These are phyloP conservation scores for Pythium chondricola DNA, from an alignment of 352 stramenopile genomes.

Conservation along the genomic window DNA sequence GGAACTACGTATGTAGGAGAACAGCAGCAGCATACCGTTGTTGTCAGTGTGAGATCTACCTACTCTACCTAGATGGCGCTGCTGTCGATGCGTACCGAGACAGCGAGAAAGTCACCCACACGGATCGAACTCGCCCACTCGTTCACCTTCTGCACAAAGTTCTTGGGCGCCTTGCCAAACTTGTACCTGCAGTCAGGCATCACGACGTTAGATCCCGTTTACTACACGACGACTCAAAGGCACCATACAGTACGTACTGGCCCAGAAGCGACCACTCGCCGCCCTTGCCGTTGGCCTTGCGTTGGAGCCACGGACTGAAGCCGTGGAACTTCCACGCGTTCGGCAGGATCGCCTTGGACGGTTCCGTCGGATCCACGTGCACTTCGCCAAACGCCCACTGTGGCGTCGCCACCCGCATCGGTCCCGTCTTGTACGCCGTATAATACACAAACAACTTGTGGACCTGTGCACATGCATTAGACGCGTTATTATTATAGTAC, in stretches of 20 bases:
- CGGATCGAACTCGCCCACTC: slow-evolving; percentile 48
- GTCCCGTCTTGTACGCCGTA: slow-evolving; percentile 71
- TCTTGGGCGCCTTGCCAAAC: slow-evolving; percentile 29
- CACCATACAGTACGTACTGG: slow-evolving; percentile 16
- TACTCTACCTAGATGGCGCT: no score
- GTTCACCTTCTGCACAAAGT: slow-evolving; percentile 49
- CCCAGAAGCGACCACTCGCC: slow-evolving; percentile 64
- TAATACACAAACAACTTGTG: slow-evolving; percentile 81
- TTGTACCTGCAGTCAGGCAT: slow-evolving; percentile 28
- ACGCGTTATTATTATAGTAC: no score
- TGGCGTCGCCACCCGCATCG: slow-evolving; percentile 50
- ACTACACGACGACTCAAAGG: no score
- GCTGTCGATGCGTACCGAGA: slow-evolving; percentile 42
- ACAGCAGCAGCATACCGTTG: no score
- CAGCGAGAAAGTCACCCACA: slow-evolving; percentile 47
- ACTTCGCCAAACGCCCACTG: slow-evolving; percentile 73
- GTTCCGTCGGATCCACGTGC: slow-evolving; percentile 70
- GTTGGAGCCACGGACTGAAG: slow-evolving; percentile 51
- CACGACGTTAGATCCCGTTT: background rate
- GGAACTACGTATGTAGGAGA: slow-evolving; percentile 43
- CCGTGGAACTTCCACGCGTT: slow-evolving; percentile 74
- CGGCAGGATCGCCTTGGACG: slow-evolving; percentile 46
- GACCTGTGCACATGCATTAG: no score
- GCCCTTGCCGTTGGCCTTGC: slow-evolving; percentile 60
- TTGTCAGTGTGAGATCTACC: no score